These are phyloP conservation scores for Phytophthora hibernalis DNA, from an alignment of 352 stramenopile species.

Conservation along the genomic window DNA sequence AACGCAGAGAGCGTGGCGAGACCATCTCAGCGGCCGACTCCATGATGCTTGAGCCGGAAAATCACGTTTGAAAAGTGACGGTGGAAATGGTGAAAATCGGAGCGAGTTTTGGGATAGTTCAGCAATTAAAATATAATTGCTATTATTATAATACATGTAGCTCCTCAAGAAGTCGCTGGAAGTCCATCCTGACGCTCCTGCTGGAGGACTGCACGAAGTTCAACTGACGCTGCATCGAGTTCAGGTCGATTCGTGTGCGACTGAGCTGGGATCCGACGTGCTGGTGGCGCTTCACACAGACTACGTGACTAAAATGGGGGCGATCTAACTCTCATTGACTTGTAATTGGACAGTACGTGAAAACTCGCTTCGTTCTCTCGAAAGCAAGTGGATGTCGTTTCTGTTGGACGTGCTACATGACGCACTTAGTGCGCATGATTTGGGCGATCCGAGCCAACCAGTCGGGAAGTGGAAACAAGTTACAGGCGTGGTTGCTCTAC, in stretches of 20 bases:
- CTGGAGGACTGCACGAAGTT: no score
- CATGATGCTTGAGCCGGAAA: slow-evolving; percentile 17
- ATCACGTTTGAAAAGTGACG: no score
- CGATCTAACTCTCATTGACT: slow-evolving; percentile 27
- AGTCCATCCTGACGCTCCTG: no score
- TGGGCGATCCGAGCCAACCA: slow-evolving; percentile 29
- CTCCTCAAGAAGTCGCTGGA: no score
- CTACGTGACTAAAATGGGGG: slow-evolving; percentile 36
- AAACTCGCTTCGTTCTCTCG: slow-evolving; percentile 31
- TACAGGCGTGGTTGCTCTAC: slow-evolving; percentile 51
- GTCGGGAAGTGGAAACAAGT: slow-evolving; percentile 17
- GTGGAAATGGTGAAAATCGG: no score
- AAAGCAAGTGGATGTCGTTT: slow-evolving; percentile 5
- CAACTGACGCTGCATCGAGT: no score
- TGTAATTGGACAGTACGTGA: slow-evolving; percentile 37
- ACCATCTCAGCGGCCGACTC: slow-evolving; percentile 45
- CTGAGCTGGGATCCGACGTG: slow-evolving; percentile 37
- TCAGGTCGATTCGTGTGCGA: no score
- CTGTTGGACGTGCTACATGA: slow-evolving; percentile 23
- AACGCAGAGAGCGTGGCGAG: background rate
- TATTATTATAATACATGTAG: no score
- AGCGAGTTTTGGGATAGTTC: no score
- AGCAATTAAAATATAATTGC: no score
- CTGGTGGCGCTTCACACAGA: slow-evolving; percentile 44
- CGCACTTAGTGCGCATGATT: slow-evolving; percentile 40